phyloP scores from a whole-genome alignment of 108 stramenopile species.

The Cyclotella atomus region DNA sequence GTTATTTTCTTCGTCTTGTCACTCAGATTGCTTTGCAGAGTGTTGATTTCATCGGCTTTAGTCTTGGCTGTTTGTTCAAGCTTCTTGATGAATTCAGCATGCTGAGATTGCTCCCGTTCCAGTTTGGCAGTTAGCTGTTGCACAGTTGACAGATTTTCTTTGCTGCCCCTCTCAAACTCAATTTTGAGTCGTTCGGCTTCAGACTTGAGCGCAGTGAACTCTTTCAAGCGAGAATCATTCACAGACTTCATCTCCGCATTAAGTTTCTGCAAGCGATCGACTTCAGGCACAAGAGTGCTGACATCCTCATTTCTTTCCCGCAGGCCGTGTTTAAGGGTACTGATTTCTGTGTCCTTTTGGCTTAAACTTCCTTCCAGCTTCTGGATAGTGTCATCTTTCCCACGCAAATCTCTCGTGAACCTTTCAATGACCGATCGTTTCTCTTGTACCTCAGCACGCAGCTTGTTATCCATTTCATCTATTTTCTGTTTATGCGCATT shows the following conservation, averaged over 20 bases:
- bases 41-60: slow-evolving; percentile 27
- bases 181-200: slow-evolving; percentile 33
- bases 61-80: slow-evolving; percentile 30
- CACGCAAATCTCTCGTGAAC: slow-evolving; percentile 10
- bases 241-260: slow-evolving; percentile 31
- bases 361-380: slow-evolving; percentile 20
- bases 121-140: slow-evolving; percentile 28
- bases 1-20: slow-evolving; percentile 29
- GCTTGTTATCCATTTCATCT: background rate
- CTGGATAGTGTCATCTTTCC: slow-evolving; percentile 11
- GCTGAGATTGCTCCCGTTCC: slow-evolving; percentile 25
- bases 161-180: slow-evolving; percentile 35
- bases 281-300: slow-evolving; percentile 42
- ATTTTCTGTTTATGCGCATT: slow-evolving; percentile 5
- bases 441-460: slow-evolving; percentile 6
- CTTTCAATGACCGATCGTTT: slow-evolving; percentile 4
- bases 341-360: slow-evolving; percentile 27
- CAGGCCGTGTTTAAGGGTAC: slow-evolving; percentile 24
- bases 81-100: slow-evolving; percentile 31
- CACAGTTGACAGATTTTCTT: slow-evolving; percentile 13
- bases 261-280: slow-evolving; percentile 39
- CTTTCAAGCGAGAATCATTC: slow-evolving; percentile 19
- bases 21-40: slow-evolving; percentile 19
- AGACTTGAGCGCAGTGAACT: slow-evolving; percentile 28
- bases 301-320: slow-evolving; percentile 38